Conservation (phyloP, 2,329 filamentous ascomycete genomes). For the Leptographium procerum region DNA sequence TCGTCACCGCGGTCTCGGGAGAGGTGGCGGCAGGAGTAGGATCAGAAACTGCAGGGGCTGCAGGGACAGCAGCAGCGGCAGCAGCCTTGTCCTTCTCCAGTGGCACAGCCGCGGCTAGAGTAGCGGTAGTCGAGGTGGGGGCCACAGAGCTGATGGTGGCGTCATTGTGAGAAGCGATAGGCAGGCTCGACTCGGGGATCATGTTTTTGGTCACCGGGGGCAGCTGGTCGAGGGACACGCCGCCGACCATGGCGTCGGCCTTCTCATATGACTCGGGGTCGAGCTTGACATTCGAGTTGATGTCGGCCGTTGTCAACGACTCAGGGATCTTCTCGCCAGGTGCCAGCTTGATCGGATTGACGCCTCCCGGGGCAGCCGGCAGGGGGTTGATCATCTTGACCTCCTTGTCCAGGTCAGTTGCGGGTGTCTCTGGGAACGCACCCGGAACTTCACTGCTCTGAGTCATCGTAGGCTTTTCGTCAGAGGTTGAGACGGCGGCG, state of each 20-base stretch:
- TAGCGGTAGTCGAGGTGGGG: slow-evolving; percentile 53
- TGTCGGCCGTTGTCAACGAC: slow-evolving; percentile 53
- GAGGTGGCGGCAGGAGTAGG: neutral
- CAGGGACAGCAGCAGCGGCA: slow-evolving; percentile 42
- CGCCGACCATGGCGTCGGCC: slow-evolving; percentile 50
- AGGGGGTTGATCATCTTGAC: slow-evolving; percentile 47
- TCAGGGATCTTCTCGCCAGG: slow-evolving; percentile 76
- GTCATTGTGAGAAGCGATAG: slow-evolving; percentile 37
- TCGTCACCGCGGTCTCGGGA: neutral
- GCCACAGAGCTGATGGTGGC: slow-evolving; percentile 41
- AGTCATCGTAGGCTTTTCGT: neutral
- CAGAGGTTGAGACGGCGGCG: neutral
- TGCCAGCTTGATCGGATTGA: slow-evolving; percentile 70
- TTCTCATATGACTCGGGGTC: slow-evolving; percentile 84
- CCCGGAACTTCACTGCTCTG: slow-evolving; percentile 21
- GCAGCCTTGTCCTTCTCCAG: slow-evolving; percentile 40
- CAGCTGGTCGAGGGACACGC: slow-evolving; percentile 30
- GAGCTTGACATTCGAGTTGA: slow-evolving; percentile 60
- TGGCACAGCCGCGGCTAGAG: slow-evolving; percentile 56
- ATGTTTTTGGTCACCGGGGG: slow-evolving; percentile 49
- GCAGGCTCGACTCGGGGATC: slow-evolving; percentile 75
- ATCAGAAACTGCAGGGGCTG: no score
- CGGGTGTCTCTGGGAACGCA: slow-evolving; percentile 38
- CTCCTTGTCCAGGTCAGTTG: slow-evolving; percentile 36
- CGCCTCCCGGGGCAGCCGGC: slow-evolving; percentile 48